A percentile compares a stretch with the other conserved stretches of the same genome.
Evolutionary conservation across 2,329 filamentous ascomycete genomes (phyloP).

Genomic region (Botrytis fabae): DNA sequence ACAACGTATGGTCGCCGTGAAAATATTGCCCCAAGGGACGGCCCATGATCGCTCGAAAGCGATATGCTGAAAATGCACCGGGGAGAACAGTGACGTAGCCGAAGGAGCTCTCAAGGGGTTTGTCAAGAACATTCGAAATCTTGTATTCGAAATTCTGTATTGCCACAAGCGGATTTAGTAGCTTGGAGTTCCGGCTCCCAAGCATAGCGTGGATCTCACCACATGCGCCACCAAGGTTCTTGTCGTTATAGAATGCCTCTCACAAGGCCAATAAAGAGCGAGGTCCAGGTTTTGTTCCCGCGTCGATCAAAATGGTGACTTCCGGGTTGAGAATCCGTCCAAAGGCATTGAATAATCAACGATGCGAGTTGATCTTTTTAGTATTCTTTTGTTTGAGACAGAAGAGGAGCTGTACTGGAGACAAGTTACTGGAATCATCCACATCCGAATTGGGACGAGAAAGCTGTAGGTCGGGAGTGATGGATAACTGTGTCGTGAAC

Average conservation of each 20-base stretch:
- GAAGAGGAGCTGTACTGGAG: conserved; percentile 98
- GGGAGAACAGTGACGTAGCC: conserved; percentile 97
- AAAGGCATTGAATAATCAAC: conserved; percentile 98
- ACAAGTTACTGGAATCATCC: conserved; percentile 79
- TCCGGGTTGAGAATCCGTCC: conserved; percentile 96
- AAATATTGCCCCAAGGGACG: conserved; percentile 97
- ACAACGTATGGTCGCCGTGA: conserved; percentile 97
- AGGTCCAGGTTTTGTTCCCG: conserved; percentile 91
- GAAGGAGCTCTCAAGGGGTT: conserved; percentile 94
- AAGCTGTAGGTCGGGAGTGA: conserved; percentile 95
- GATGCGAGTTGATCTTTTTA: conserved; percentile 99
- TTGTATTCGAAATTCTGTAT: conserved; percentile 99
- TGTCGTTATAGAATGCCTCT: conserved; percentile 99
- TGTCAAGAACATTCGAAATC: conserved; percentile 98
- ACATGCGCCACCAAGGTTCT: conserved; percentile 95
- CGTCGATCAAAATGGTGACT: conserved; percentile 93
- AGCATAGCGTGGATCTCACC: conserved; percentile 99
- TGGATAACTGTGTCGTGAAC: conserved; percentile 96
- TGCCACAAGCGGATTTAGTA: conserved; percentile 94
- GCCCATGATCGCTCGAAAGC: conserved; percentile 98
- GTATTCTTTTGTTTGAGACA: conserved; percentile 98
- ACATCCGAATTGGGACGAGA: conserved; percentile 74
- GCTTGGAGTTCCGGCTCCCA: conserved; percentile 59
- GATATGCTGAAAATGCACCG: conserved; percentile 97
- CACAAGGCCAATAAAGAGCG: conserved; percentile 91